These are phyloP conservation scores for Mallotus japonicus DNA, from an alignment of 441 rosid genomes.

Conservation along the genomic window DNA sequence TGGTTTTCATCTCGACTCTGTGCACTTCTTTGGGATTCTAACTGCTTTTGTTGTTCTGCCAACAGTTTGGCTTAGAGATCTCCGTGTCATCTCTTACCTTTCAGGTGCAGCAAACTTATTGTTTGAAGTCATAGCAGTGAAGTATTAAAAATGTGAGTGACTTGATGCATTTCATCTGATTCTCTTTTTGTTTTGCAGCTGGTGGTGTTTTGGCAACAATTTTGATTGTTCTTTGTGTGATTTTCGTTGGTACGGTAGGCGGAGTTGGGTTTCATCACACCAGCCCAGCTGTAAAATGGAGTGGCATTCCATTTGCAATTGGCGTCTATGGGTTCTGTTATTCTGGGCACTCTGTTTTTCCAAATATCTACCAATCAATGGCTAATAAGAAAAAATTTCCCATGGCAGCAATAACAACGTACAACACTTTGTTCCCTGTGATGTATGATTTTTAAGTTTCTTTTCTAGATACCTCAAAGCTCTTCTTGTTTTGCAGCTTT, in stretches of 20 bases:
- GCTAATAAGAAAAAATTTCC: constrained; percentile 75
- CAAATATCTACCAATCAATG: constrained; percentile 94
- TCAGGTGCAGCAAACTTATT: constrained; percentile 50
- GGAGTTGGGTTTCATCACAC: constrained; percentile 74
- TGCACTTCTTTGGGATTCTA: constrained; percentile 72
- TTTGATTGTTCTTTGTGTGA: constrained; percentile 54
- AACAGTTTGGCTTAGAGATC: constrained; percentile 77
- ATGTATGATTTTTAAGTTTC: background rate
- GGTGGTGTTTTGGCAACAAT: constrained; percentile 76
- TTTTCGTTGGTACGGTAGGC: constrained; percentile 49
- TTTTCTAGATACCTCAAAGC: background rate
- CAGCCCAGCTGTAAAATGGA: constrained; percentile 63
- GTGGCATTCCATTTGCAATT: constrained; percentile 75
- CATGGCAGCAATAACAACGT: constrained; percentile 59
- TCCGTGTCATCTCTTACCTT: constrained; percentile 74
- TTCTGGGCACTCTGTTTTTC: constrained; percentile 84
- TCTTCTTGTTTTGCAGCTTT: constrained; percentile 50
- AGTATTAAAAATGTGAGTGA: background rate
- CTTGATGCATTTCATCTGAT: background rate
- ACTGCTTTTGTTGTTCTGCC: constrained; percentile 74
- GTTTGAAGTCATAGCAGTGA: background rate
- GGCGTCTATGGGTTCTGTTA: constrained; percentile 83
- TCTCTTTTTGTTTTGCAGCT: constrained; percentile 42
- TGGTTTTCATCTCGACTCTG: constrained; percentile 58
- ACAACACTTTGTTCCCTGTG: constrained; percentile 12